Evolutionary conservation across 1,139 yeast genomes (phyloP).

Genomic region (Sugiyamaella castrensis): DNA sequence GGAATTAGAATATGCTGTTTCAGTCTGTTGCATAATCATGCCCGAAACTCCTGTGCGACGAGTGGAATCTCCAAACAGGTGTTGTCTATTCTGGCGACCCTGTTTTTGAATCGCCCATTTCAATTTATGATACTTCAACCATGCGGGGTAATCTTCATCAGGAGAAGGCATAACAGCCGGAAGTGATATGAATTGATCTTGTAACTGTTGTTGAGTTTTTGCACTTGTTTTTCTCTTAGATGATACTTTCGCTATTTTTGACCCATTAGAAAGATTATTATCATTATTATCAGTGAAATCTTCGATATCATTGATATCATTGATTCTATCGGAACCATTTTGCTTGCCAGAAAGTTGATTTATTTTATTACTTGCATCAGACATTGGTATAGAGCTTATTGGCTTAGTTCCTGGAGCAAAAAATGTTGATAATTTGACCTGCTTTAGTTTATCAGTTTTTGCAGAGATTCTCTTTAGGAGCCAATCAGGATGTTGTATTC

Average conservation of each 20-base stretch:
- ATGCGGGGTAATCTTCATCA: constrained; percentile 69
- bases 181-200: constrained; percentile 22
- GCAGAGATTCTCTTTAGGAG: constrained; percentile 58
- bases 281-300: constrained; percentile 29
- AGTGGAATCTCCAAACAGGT: constrained; percentile 65
- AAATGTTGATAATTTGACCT: constrained; percentile 59
- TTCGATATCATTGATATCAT: constrained; percentile 79
- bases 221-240: constrained; percentile 23
- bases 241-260: constrained; percentile 23
- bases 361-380: constrained; percentile 12
- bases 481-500: constrained; percentile 96
- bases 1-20: constrained; percentile 59
- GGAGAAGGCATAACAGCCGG: constrained; percentile 53
- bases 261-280: constrained; percentile 13
- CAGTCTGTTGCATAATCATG: constrained; percentile 75
- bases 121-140: constrained; percentile 73
- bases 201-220: constrained; percentile 17
- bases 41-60: constrained; percentile 45
- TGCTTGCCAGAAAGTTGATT: constrained; percentile 22
- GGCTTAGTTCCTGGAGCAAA: constrained; percentile 35
- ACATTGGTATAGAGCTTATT: constrained; percentile 1
- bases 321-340: background rate
- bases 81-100: constrained; percentile 67
- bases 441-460: constrained; percentile 68
- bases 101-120: constrained; percentile 79